phyloP scores from a whole-genome alignment of 805 yeast genomes.

The Wickerhamomyces bovis region DNA sequence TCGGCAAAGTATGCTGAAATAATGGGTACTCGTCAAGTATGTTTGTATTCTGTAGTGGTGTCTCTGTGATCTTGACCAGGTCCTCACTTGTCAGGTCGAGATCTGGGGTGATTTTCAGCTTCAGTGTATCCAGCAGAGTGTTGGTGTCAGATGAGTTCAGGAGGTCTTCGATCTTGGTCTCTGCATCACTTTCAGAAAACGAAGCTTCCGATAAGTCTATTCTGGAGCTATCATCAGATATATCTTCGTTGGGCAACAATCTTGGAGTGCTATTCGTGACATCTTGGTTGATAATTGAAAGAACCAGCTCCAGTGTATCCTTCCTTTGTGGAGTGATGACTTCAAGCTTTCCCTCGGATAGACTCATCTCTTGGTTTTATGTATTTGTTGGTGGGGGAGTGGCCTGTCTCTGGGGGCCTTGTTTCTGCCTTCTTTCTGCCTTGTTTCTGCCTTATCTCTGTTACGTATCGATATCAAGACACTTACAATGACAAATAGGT shows the following conservation, averaged over 20 bases:
- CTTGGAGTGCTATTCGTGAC: neutral
- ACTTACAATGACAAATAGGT: neutral
- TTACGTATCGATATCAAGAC: too few species aligned
- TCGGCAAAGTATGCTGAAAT: neutral
- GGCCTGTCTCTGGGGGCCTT: neutral
- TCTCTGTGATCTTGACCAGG: neutral
- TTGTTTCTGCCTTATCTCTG: too few species aligned
- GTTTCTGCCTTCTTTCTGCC: too few species aligned
- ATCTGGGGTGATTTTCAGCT: conserved; percentile 6
- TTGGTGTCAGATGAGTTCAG: conserved; percentile 14
- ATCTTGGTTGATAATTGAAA: neutral
- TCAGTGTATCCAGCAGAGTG: conserved; percentile 10
- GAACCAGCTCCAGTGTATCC: neutral
- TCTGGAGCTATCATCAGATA: conserved; percentile 6
- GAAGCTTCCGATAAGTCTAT: neutral
- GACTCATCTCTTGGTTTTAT: neutral
- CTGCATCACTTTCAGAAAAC: conserved; percentile 7
- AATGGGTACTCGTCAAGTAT: conserved; percentile 7
- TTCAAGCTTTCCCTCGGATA: neutral
- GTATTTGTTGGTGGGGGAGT: neutral
- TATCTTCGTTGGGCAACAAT: conserved; percentile 1
- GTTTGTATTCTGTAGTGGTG: neutral
- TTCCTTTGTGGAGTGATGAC: neutral
- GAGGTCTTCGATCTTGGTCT: conserved; percentile 6
- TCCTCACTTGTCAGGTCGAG: neutral